phyloP scores from a whole-genome alignment of 306 rosid species.

The Parietaria judaica region DNA sequence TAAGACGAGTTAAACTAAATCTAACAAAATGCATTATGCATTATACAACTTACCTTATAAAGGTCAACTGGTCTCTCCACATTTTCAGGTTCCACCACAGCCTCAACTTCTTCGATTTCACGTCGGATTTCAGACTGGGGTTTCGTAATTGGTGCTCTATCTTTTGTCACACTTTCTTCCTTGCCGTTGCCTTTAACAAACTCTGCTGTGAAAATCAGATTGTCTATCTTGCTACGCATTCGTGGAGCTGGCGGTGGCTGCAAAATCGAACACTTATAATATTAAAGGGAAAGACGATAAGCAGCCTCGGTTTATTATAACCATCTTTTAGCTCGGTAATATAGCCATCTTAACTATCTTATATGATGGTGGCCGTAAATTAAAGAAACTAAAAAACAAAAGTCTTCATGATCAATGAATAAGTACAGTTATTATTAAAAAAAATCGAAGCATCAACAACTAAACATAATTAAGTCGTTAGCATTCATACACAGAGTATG shows the following conservation, averaged over 20 bases:
- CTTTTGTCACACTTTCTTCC: slow-evolving; percentile 37
- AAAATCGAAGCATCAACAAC: too few relatives aligned
- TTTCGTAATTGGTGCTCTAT: slow-evolving; percentile 21
- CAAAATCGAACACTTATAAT: slow-evolving; percentile 21
- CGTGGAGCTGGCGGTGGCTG: slow-evolving; percentile 95
- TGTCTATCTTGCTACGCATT: slow-evolving; percentile 71
- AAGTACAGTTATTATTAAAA: too few relatives aligned
- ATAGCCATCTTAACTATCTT: too few relatives aligned
- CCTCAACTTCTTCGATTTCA: slow-evolving; percentile 31
- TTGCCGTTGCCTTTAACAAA: slow-evolving; percentile 45
- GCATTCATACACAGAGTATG: too few relatives aligned
- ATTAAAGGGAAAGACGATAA: neutral
- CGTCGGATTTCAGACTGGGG: slow-evolving; percentile 37
- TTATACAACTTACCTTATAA: slow-evolving; percentile 54
- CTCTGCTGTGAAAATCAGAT: slow-evolving; percentile 78
- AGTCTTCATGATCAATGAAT: too few relatives aligned
- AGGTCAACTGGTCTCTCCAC: slow-evolving; percentile 95
- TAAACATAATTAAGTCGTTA: too few relatives aligned
- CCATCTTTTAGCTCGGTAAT: too few relatives aligned
- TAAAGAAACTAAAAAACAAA: too few relatives aligned
- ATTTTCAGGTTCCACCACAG: slow-evolving; percentile 64
- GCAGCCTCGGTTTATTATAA: too few relatives aligned
- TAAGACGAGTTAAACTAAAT: too few relatives aligned
- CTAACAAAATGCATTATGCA: too few relatives aligned
- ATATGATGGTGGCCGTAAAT: too few relatives aligned